A percentile compares a stretch with the other conserved stretches of the same genome.
phyloP scores from a whole-genome alignment of 768 basidiomycete genomes.

The Scleroderma citrinum region DNA sequence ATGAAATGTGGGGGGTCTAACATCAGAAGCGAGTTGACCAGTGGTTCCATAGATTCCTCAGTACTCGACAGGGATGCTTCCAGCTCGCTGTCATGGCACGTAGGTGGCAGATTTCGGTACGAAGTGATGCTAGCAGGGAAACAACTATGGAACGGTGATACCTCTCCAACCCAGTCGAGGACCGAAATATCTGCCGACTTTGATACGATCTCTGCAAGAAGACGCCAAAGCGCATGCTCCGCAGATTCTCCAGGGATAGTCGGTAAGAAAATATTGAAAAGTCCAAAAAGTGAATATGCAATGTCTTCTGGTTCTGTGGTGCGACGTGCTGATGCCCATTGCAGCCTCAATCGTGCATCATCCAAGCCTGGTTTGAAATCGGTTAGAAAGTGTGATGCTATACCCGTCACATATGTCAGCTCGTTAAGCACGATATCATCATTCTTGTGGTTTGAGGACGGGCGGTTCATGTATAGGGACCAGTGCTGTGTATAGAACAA shows the following conservation, averaged over 20 bases:
- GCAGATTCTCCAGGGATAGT: conserved; percentile 2
- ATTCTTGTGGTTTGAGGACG: not conserved
- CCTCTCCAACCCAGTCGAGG: too few species aligned
- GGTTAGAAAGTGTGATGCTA: not conserved
- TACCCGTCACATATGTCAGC: not conserved
- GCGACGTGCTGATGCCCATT: not conserved
- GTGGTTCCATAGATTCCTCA: not conserved
- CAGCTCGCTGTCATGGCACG: not conserved
- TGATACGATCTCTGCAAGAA: too few species aligned
- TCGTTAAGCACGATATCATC: not conserved
- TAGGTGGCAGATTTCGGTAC: not conserved
- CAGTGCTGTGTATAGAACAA: conserved; percentile 1
- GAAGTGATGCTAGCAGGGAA: not conserved
- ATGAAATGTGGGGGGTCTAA: not conserved
- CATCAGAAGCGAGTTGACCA: not conserved
- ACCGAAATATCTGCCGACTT: too few species aligned
- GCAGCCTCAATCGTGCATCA: not conserved
- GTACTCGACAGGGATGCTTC: not conserved
- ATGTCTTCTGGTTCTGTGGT: conserved; percentile 1
- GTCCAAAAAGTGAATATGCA: conserved; percentile 1
- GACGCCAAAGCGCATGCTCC: too few species aligned
- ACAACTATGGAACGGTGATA: not conserved
- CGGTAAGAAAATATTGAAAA: conserved; percentile 2
- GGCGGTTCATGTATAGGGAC: not conserved
- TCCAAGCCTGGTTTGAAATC: not conserved